Evolutionary conservation across 2,329 filamentous ascomycete genomes (phyloP), one percentile per base, ranked within the genome.

Genomic region (Aspergillus udagawae): DNA sequence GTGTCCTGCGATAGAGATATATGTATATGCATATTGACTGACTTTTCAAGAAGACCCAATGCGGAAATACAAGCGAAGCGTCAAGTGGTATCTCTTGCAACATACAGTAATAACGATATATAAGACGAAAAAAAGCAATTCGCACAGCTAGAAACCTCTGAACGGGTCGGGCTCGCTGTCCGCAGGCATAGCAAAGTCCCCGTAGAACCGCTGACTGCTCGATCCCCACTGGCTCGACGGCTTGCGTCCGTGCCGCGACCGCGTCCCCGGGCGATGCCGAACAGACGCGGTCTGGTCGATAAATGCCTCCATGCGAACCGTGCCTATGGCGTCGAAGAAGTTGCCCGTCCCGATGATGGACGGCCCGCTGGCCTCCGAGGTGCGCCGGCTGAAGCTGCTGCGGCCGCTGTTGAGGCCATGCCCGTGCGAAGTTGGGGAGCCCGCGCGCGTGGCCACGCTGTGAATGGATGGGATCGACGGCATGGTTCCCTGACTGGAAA

Each of bases 281-380:
- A 67, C 66, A 9, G 69, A 63, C 27, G 74, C 70, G 10, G 73
- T 71, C 35, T 78, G 77, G 62, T 86, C 83, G 64, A 99, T 95
- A 72, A 97, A 99, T 0, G 94, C 94, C 73, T 97, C 93, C 93
- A 99, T 97, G 28, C 94, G 86, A 49, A 97, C 86, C 1, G 92
- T 97, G 1, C 92, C 92, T 57, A 95, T 88, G 1, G 89, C 89
- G 65, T 95, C 92, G 68, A 94, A 94, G 77, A 94, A 92, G 72
- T 84, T 83, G 56, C 73, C 74, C 52, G 69, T 77, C 61, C 72
- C 64, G 49, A 77, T 70, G 64, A 77, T 72, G 61, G 83, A 70
- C 2, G 77, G 77, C 1, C 73, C 79, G 62, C 79, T 81, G 10
- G 78, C 75, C 56, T 81, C 80, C 0, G 79, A 81, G 1, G 77